phyloP scores from a whole-genome alignment of 257 asterid genomes.

The Dorcoceras hygrometricum region DNA sequence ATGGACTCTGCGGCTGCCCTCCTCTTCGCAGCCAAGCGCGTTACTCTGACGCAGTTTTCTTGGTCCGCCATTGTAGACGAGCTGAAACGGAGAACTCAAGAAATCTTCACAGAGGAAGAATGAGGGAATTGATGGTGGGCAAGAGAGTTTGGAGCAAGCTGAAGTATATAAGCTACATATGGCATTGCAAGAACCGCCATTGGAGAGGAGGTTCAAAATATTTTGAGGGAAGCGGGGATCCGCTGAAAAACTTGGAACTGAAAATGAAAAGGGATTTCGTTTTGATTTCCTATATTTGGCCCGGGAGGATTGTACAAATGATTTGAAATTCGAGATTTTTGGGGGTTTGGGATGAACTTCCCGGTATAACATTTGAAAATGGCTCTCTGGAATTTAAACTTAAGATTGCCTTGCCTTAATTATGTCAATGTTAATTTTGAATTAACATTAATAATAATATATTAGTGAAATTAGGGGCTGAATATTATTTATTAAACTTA shows the following conservation, averaged over 20 bases:
- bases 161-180: conserved; percentile 18
- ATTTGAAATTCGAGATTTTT: not conserved
- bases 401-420: too few relatives aligned
- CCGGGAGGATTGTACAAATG: not conserved
- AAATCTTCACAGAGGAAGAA: not conserved
- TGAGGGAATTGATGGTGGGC: not conserved
- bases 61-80: conserved; percentile 55
- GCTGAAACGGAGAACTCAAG: not conserved
- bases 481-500: too few relatives aligned
- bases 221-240: conserved; percentile 19
- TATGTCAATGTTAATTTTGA: too few relatives aligned
- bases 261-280: conserved; percentile 25
- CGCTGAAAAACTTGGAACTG: conserved; percentile 16
- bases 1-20: conserved; percentile 53
- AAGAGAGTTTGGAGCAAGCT: conserved; percentile 2
- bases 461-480: too few relatives aligned
- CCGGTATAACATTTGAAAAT: not conserved
- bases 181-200: conserved; percentile 32
- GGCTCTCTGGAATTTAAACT: too few relatives aligned
- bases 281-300: conserved; percentile 15
- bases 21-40: conserved; percentile 79
- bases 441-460: too few relatives aligned
- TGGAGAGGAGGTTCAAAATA: conserved; percentile 26
- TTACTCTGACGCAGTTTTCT: conserved; percentile 56
- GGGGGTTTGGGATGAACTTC: not conserved